Base-by-base conservation (phyloP, 129 eudicot genomes). In the Scalesia atractyloides region DNA sequence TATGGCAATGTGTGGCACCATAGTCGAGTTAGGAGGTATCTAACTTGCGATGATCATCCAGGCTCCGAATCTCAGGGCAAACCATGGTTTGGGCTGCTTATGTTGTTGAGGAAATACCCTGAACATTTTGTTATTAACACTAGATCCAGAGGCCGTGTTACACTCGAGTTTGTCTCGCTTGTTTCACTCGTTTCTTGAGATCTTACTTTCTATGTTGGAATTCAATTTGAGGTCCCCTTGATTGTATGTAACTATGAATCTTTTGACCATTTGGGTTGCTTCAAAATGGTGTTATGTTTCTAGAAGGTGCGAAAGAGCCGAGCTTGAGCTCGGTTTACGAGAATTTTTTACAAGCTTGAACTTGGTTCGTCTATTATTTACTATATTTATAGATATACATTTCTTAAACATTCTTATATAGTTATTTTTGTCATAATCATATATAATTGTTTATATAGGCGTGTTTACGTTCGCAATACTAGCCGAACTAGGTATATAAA, bases 61-160 rank as follows among this genome's bases (percentile, higher is more conserved):
- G 77, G 65, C 57, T 85, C 89, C 5, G 98, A 94, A 80, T 85
- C 97, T 36, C 73, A 86, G 11, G 96, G 86, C 54, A 94, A 94
- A 72, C 98, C 97, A 14, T 94, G 98, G 98, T 83, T 81, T 34
- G 97, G 98, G 69, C 74, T 93, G 85, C 91, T 93, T n/a, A 78
- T 90, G 96, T 63, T 94, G 83, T 81, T 94, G 66, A 90, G 96
- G 88, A 94, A 88, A 59, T 87, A 94, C 48, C 98, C 98, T 0
- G 98, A 94, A 69, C 97, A 94, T 67, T 94, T 94, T 64, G 98
- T 94, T 44, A 87, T 94, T 82, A 90, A 94, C 74, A 94, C 97
- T 2, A 82, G 96, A 79, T 90, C 97, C 11, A 94, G 85, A 78
- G 98, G 98, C 34, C 89, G 97, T 33, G 86, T 90, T 43, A 88